A percentile compares a stretch with the other conserved stretches of the same genome.
Conservation (phyloP, 495 filamentous ascomycete species). For the Neurospora sp. region DNA sequence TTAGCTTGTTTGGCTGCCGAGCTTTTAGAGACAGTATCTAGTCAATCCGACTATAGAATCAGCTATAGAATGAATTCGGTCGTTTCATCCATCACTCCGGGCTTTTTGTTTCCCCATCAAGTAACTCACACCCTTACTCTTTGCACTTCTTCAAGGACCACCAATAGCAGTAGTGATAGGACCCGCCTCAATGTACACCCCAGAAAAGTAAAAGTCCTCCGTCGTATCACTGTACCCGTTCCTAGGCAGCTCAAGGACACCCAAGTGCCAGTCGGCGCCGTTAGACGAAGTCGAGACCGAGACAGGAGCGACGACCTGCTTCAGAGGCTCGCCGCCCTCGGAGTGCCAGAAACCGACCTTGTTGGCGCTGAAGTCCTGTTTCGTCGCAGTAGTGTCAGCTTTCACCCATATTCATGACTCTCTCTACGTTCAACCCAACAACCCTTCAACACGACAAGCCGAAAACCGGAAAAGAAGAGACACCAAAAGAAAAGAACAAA, state of each 20-base stretch:
- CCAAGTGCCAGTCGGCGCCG: conserved; percentile 66
- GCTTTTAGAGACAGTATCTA: not conserved
- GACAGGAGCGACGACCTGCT: conserved; percentile 47
- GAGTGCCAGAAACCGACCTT: conserved; percentile 63
- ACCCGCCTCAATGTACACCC: conserved; percentile 59
- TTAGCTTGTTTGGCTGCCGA: not conserved
- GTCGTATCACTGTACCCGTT: conserved; percentile 38
- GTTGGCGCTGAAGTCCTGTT: conserved; percentile 43
- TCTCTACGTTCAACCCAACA: not conserved
- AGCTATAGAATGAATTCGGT: not conserved
- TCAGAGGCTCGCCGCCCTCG: conserved; percentile 46
- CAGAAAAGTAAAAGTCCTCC: conserved; percentile 66
- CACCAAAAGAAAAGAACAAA: not conserved
- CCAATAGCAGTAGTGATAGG: conserved; percentile 48
- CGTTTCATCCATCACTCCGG: not conserved
- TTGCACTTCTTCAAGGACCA: conserved; percentile 24
- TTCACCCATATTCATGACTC: not conserved
- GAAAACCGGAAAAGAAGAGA: not conserved
- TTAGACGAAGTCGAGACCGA: conserved; percentile 52
- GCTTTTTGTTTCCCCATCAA: not conserved
- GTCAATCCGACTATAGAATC: not conserved
- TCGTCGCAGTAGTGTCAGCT: too few relatives aligned
- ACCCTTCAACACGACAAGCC: not conserved
- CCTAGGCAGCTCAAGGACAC: conserved; percentile 55
- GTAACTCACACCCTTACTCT: conserved; percentile 1